Percentiles rank a stretch among this genome's conserved stretches.
phyloP scores from a whole-genome alignment of 2,329 filamentous ascomycete genomes.

The Lecanoromycetidae sp. region DNA sequence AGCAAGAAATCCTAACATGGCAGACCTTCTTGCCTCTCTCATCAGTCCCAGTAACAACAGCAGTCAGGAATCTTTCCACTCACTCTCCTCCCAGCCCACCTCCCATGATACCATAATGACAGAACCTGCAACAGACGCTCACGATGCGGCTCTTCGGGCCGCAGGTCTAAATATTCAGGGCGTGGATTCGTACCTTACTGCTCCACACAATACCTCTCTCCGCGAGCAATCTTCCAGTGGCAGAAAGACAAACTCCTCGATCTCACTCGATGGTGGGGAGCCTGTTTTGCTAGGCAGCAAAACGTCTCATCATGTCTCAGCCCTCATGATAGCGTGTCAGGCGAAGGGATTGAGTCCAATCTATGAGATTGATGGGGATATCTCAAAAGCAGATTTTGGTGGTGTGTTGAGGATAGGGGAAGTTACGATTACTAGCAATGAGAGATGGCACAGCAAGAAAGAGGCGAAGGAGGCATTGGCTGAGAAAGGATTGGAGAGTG shows the following conservation, averaged over 20 bases:
- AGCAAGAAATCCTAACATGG: neutral
- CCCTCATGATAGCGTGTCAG: constrained; percentile 14
- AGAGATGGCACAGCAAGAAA: constrained; percentile 29
- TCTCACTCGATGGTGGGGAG: too few species aligned
- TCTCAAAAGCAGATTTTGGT: constrained; percentile 8
- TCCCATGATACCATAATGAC: too few species aligned
- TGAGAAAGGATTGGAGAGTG: constrained; percentile 23
- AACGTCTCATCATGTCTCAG: constrained; percentile 11
- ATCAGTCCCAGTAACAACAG: neutral
- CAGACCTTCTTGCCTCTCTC: constrained; percentile 6
- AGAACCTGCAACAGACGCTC: constrained; percentile 1
- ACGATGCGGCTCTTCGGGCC: constrained; percentile 6
- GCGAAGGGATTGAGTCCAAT: constrained; percentile 10
- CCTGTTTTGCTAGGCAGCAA: constrained; percentile 14
- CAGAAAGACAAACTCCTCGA: too few species aligned
- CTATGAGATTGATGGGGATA: constrained; percentile 15
- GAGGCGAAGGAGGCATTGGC: constrained; percentile 32
- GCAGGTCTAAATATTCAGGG: constrained; percentile 43
- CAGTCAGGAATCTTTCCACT: constrained; percentile 16
- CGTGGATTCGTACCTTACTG: constrained; percentile 44
- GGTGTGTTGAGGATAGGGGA: constrained; percentile 10
- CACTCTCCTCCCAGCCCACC: constrained; percentile 7
- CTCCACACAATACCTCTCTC: constrained; percentile 21
- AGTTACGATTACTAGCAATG: constrained; percentile 10
- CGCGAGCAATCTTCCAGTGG: neutral